Evolutionary conservation across 345 rosid species (phyloP).

Genomic region (Eucalyptus paniculata): DNA sequence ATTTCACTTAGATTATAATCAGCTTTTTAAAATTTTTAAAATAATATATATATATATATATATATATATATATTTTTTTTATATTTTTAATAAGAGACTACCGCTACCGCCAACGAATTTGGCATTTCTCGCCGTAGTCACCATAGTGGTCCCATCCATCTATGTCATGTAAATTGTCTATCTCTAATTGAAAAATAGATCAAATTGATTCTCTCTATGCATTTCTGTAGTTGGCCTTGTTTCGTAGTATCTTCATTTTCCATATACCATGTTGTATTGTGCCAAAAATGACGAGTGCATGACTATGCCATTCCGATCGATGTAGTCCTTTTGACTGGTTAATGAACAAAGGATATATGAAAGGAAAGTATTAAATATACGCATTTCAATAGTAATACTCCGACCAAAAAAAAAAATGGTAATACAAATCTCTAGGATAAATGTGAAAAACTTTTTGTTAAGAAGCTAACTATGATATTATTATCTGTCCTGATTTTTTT

Average conservation of each 20-base stretch:
- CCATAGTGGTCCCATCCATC: neutral
- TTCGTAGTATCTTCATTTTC: too few relatives aligned
- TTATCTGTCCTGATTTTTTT: neutral
- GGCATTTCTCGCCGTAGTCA: neutral
- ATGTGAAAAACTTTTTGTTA: neutral
- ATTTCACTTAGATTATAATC: neutral
- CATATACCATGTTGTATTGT: neutral
- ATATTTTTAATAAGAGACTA: neutral
- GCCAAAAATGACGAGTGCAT: neutral
- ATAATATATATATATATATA: too few relatives aligned
- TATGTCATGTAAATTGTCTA: neutral
- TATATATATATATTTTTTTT: too few relatives aligned
- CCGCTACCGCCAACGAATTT: accelerated
- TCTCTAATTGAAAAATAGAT: neutral
- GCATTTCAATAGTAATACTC: too few relatives aligned
- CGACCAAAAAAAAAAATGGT: too few relatives aligned
- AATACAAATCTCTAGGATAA: too few relatives aligned
- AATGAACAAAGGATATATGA: too few relatives aligned
- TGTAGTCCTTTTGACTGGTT: too few relatives aligned
- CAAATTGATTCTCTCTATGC: neutral
- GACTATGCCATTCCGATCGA: neutral
- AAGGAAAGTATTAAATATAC: too few relatives aligned
- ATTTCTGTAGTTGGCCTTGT: too few relatives aligned
- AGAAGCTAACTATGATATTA: neutral
- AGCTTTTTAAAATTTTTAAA: accelerated